Conservation (phyloP, 257 asterid genomes). For the Ophiorrhiza pumila region DNA sequence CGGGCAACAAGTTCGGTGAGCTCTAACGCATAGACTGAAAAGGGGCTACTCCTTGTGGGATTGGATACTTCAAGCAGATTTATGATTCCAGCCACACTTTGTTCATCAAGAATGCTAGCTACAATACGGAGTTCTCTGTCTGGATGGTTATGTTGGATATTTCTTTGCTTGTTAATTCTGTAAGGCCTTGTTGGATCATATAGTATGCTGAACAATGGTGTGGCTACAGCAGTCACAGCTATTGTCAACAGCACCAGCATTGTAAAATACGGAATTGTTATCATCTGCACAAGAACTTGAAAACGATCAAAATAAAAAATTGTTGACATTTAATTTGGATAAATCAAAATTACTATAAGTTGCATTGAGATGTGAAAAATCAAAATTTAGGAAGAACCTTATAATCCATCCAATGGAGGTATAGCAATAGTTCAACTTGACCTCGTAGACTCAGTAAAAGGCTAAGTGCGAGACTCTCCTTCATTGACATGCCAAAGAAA, state of each 20-base stretch:
- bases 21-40: conserved; percentile 50
- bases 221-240: conserved; percentile 37
- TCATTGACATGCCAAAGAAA: conserved; percentile 35
- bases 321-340: neutral
- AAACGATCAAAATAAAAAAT: neutral
- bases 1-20: conserved; percentile 59
- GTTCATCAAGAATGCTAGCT: conserved; percentile 51
- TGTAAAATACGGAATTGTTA: conserved; percentile 44
- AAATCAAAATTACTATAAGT: too few relatives aligned
- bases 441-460: conserved; percentile 70
- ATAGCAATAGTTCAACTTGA: conserved; percentile 63
- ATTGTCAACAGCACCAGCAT: conserved; percentile 46
- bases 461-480: conserved; percentile 69
- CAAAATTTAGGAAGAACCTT: conserved; percentile 32
- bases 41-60: conserved; percentile 44
- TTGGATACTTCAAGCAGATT: conserved; percentile 51
- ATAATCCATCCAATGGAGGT: conserved; percentile 62
- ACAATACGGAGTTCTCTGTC: conserved; percentile 47
- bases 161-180: conserved; percentile 62
- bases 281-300: conserved; percentile 42
- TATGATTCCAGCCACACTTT: conserved; percentile 40
- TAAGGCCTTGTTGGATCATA: conserved; percentile 80
- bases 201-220: conserved; percentile 58
- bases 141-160: conserved; percentile 62
- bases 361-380: neutral